Base-by-base conservation (phyloP, 805 yeast species). In the Pichia occidentalis region DNA sequence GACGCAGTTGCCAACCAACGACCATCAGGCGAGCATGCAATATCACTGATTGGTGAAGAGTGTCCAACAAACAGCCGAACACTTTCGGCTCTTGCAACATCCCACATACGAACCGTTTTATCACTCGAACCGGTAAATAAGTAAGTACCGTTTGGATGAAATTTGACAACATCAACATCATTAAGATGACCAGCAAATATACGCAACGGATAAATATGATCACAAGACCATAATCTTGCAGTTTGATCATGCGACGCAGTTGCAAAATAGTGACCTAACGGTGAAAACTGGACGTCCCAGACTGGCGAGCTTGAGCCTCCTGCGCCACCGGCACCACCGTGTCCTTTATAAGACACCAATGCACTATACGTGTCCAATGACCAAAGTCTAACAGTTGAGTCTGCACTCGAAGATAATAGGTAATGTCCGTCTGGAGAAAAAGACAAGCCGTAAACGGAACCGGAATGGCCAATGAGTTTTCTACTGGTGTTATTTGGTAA, bases 91-190 rank as follows among this genome's bases (percentile, higher is more conserved):
- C 79, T 73, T 25, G 79, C 75, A 19, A 92, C 78, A 59, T 92
- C 98, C 99, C 99, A 92, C 97, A 92, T 88, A 46, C 98, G 72
- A 54, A 94, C 82, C 0, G 97, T 86, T 63, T 87, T 86, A 62
- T 92, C 99, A 46, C 88, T 76, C 5, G 95, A 85, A 6, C 98
- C 99, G 0, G 98, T 90, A 54, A 92, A 80, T 6, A 92, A 78
- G 57, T 92, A 92, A 34, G 88, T 83, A 7, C 96, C 88, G 59
- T 92, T 92, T 19, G 98, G 97, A 63, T 92, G 98, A 73, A 90
- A 92, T 34, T 79, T 80, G 25, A 90, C 95, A 49, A 90, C 79
- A 56, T 92, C 97, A 26, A 92, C 97, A 64, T 92, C 99, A 53
- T 86, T 84, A 52, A 88, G 72, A 62, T 92, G 99, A 1, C 99